Percentiles rank a stretch among this genome's conserved stretches.
These are phyloP conservation scores for Trichoderma sp. DNA, from an alignment of 2,329 filamentous ascomycete genomes.

Conservation along the genomic window DNA sequence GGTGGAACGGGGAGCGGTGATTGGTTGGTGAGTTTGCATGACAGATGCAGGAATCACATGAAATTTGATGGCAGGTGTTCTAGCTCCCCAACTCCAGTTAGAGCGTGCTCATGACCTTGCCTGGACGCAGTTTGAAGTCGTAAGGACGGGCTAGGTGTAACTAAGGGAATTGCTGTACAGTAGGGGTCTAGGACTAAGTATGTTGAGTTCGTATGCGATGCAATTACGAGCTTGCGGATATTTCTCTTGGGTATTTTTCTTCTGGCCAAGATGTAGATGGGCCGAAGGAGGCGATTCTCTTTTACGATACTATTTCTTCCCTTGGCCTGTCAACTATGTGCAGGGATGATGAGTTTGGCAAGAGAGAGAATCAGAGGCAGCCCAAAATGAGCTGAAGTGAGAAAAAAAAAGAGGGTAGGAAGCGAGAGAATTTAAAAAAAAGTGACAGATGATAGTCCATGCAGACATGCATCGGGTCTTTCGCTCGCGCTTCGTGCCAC, in stretches of 20 bases:
- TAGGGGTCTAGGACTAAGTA: neutral
- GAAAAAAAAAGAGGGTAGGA: neutral
- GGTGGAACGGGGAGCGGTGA: neutral
- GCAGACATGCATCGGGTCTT: neutral
- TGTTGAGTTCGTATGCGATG: neutral
- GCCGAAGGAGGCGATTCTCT: too few species aligned
- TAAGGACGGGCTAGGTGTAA: neutral
- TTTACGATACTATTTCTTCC: neutral
- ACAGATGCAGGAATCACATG: constrained; percentile 9
- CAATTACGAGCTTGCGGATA: neutral
- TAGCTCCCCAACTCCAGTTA: too few species aligned
- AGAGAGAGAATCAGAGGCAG: neutral
- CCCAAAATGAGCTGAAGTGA: neutral
- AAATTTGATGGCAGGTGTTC: neutral
- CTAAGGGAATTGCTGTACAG: neutral
- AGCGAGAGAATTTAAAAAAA: neutral
- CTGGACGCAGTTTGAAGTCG: neutral
- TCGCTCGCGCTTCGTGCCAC: neutral
- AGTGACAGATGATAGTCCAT: neutral
- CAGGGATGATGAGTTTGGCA: neutral
- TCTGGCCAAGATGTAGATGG: neutral
- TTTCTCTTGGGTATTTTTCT: neutral
- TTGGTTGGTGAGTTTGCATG: neutral
- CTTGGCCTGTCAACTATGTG: neutral
- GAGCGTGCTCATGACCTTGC: neutral